Base-by-base conservation (phyloP, 225 moss, liverwort and hornwort species). In the Sphagnum tenellum region DNA sequence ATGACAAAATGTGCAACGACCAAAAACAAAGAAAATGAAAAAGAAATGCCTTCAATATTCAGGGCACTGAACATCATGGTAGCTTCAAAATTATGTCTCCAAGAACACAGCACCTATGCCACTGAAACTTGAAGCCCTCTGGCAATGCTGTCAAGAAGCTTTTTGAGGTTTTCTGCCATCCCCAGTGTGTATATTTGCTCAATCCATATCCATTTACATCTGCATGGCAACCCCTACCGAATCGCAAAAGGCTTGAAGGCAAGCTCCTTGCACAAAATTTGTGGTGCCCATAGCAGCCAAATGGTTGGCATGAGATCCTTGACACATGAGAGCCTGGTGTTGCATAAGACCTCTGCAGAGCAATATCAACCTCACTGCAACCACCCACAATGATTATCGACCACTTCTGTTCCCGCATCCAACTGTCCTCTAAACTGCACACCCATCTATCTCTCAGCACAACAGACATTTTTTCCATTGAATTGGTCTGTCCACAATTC, bases 81-180 rank as follows among this genome's bases (percentile, higher is more conserved):
- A 7, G 58, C 58, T 7, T 4, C 29, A 29, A 58, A 58, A 58
- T 7, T 13, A 8, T 13, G 58, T 13, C 12, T 12, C 46, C 47
- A 3, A 3, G 46, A 45, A 12, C 47, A 13, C 8, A 63, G 48
- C 61, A 79, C 79, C 82, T 67, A 12, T 71, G 66, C 52, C 61
- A 56, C 57, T 65, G 63, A 60, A 67, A 67, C 59, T 66, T 62
- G 62, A 76, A 68, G 67, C 73, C 70, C 59, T 68, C 75, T 29
- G 63, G 61, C 14, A 71, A 66, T 64, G 71, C 66, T 66, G 73
- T 73, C 10, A 55, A 29, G 60, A 71, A 79, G 69, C 67, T 79
- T 49, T 29, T 29, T 29, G 73, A 77, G 48, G 66, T 71, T 56
- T 63, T 44, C 59, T 58, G 69, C 48, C 66, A 66, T 60, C 50